phyloP scores from a whole-genome alignment of 169 alveolate genomes.

The Plasmodium blacklocki region DNA sequence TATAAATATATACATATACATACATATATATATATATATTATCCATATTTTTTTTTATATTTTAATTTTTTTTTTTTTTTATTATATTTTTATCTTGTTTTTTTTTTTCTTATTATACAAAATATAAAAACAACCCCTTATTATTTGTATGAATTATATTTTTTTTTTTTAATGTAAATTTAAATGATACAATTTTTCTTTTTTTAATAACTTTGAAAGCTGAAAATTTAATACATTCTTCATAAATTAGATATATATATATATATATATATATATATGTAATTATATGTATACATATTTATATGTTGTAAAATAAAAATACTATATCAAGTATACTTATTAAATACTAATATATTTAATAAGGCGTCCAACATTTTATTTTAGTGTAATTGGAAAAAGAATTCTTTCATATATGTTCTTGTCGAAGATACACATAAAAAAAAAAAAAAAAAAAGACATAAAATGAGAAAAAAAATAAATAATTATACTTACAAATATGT shows the following conservation, averaged over 20 bases:
- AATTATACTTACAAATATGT: no score
- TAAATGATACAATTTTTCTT: conserved; percentile 27
- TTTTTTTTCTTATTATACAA: neutral
- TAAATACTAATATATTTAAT: no score
- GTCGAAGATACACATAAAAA: no score
- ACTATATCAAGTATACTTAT: no score
- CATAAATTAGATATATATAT: neutral
- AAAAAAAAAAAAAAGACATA: no score
- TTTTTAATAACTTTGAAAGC: conserved; percentile 8
- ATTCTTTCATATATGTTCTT: no score
- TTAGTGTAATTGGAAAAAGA: no score
- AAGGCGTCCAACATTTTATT: no score
- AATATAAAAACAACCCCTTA: neutral
- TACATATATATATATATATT: neutral
- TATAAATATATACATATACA: neutral
- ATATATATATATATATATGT: no score
- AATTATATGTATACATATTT: no score
- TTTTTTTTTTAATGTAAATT: conserved; percentile 14
- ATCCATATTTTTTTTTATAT: neutral
- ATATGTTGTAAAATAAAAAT: no score
- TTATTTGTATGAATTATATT: conserved; percentile 1
- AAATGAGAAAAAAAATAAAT: no score
- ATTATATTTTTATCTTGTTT: neutral
- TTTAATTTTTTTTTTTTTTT: neutral
- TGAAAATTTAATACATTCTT: neutral